phyloP scores from a whole-genome alignment of 202 grass and related monocot genomes.

The Schoenoplectus tabernaemontani region DNA sequence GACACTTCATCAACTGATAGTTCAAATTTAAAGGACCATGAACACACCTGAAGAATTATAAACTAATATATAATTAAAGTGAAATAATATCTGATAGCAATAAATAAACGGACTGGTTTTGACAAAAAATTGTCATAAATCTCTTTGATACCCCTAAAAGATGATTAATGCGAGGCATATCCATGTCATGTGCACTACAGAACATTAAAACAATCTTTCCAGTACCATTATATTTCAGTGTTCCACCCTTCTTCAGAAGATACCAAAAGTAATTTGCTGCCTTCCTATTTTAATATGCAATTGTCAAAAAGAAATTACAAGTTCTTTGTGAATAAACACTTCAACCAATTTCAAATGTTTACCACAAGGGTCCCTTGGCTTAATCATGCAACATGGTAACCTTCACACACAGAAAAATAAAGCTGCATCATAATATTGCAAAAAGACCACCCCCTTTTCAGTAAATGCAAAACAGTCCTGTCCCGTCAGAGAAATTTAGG shows the following conservation, averaged over 20 bases:
- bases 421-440: background rate
- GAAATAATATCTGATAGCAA: constrained; percentile 15
- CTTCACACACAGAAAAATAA: background rate
- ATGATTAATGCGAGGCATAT: background rate
- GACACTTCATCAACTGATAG: constrained; percentile 36
- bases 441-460: background rate
- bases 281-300: background rate
- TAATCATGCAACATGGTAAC: background rate
- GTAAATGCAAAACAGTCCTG: background rate
- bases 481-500: no score
- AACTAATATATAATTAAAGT: constrained; percentile 13
- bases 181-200: background rate
- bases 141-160: background rate
- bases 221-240: background rate
- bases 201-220: background rate
- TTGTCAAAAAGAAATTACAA: background rate
- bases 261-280: background rate
- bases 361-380: background rate
- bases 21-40: constrained; percentile 74
- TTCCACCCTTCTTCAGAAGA: background rate
- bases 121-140: background rate
- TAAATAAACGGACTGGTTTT: no score
- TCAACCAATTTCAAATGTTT: background rate
- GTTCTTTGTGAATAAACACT: background rate
- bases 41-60: constrained; percentile 47